A percentile compares a stretch with the other conserved stretches of the same genome.
phyloP scores from a whole-genome alignment of 768 basidiomycete species.

The Calvatia gigantea region DNA sequence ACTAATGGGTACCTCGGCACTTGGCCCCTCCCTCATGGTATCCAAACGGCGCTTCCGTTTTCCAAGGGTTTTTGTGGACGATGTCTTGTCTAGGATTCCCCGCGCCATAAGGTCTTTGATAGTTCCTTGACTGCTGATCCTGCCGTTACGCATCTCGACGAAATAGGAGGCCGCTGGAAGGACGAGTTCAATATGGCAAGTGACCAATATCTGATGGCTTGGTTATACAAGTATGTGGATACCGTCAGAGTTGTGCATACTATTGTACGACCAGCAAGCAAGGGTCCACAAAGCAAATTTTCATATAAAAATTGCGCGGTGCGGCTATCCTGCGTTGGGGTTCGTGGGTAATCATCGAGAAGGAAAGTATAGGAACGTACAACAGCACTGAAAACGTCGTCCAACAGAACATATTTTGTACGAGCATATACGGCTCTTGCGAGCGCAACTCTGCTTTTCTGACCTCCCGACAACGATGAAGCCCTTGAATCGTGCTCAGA shows the following conservation, averaged over 20 bases:
- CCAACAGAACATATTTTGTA: conserved; percentile 65
- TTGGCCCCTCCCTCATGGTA: too few relatives aligned
- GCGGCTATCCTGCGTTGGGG: conserved; percentile 26
- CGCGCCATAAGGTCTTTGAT: conserved; percentile 60
- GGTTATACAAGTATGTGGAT: not conserved
- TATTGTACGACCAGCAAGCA: conserved; percentile 28
- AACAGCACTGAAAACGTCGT: conserved; percentile 81
- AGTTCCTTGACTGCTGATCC: conserved; percentile 72
- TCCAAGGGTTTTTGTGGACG: too few relatives aligned
- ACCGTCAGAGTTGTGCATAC: conserved; percentile 15
- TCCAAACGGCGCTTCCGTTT: too few relatives aligned
- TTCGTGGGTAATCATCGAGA: not conserved
- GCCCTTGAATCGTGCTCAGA: conserved; percentile 52
- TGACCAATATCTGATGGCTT: conserved; percentile 55
- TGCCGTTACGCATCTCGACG: conserved; percentile 76
- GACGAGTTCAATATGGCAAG: conserved; percentile 84
- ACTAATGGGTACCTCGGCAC: too few relatives aligned
- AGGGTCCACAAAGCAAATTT: conserved; percentile 27
- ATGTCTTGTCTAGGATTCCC: too few relatives aligned
- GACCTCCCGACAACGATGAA: conserved; percentile 75
- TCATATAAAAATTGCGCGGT: conserved; percentile 30
- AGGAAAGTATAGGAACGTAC: conserved; percentile 44
- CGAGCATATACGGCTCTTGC: conserved; percentile 79
- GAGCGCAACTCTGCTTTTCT: conserved; percentile 82
- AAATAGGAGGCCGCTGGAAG: conserved; percentile 71